phyloP scores from a whole-genome alignment of 176 grass and related monocot species.

The Carex cristatella region DNA sequence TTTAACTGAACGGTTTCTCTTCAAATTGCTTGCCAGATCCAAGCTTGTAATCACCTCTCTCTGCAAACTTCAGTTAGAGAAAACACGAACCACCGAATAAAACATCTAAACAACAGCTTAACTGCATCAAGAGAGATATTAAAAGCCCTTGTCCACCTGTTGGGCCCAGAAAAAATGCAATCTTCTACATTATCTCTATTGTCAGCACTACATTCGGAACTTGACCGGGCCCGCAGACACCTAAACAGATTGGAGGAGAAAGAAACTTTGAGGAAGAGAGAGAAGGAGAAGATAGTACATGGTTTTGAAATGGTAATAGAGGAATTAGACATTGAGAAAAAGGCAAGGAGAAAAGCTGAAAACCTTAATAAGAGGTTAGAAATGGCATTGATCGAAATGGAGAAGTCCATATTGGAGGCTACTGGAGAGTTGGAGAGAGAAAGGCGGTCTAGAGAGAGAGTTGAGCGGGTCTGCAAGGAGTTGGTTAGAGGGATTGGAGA shows the following conservation, averaged over 20 bases:
- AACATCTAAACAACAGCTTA: conserved; percentile 50
- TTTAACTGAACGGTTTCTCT: neutral
- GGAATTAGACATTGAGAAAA: conserved; percentile 52
- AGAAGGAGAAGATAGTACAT: conserved; percentile 51
- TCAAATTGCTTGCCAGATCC: conserved; percentile 23
- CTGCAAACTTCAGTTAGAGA: conserved; percentile 13
- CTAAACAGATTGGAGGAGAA: conserved; percentile 43
- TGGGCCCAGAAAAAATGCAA: conserved; percentile 26
- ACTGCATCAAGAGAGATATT: conserved; percentile 59
- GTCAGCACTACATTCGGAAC: conserved; percentile 52
- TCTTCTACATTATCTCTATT: conserved; percentile 45
- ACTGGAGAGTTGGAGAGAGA: conserved; percentile 53
- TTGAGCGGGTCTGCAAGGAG: conserved; percentile 59
- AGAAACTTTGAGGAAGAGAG: conserved; percentile 39
- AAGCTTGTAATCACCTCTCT: conserved; percentile 14
- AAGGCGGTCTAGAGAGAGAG: conserved; percentile 41
- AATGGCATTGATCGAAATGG: conserved; percentile 33
- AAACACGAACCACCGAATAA: conserved; percentile 9
- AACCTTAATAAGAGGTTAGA: conserved; percentile 47
- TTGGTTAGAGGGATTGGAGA: conserved; percentile 37
- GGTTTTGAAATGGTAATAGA: conserved; percentile 24
- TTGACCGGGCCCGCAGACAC: conserved; percentile 32
- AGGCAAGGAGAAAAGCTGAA: conserved; percentile 47
- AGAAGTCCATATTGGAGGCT: conserved; percentile 29
- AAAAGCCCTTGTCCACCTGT: conserved; percentile 38